These are phyloP conservation scores for Myxozyma mucilagina DNA, from an alignment of 805 yeast species.

Conservation along the genomic window DNA sequence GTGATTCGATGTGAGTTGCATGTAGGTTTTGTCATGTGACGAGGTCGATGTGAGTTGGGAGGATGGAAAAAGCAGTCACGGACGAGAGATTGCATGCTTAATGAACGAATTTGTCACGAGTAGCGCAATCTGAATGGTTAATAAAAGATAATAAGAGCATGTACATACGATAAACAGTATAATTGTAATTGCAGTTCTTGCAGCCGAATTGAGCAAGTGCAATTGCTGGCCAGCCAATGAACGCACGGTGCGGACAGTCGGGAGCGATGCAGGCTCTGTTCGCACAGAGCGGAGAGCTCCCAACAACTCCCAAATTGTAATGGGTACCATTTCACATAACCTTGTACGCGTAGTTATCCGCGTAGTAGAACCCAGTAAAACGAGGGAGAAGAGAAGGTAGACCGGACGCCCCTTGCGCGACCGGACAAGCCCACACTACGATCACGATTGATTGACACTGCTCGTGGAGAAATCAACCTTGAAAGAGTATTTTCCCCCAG, in stretches of 20 bases:
- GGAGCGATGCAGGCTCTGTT: not conserved
- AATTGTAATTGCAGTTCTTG: not conserved
- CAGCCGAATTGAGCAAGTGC: too few species aligned
- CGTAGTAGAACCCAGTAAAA: not conserved
- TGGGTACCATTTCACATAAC: not conserved
- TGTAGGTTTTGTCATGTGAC: conserved; percentile 3
- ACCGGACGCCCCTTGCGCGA: too few species aligned
- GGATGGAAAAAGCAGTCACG: conserved; percentile 21
- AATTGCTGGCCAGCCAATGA: not conserved
- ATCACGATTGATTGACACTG: too few species aligned
- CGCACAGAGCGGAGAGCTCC: not conserved
- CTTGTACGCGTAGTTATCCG: not conserved
- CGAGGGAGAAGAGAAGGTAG: too few species aligned
- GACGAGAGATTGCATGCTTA: not conserved
- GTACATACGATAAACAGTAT: not conserved
- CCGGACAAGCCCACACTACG: too few species aligned
- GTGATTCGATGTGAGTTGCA: not conserved
- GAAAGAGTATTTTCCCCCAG: too few species aligned
- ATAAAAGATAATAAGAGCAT: not conserved
- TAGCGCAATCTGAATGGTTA: not conserved
- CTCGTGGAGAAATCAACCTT: too few species aligned
- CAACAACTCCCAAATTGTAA: not conserved
- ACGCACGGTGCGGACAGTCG: not conserved
- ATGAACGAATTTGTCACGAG: not conserved
- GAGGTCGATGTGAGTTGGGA: conserved; percentile 6